A percentile compares a stretch with the other conserved stretches of the same genome.
Evolutionary conservation across 768 basidiomycete species (phyloP).

Genomic region (Suillus alpinus): DNA sequence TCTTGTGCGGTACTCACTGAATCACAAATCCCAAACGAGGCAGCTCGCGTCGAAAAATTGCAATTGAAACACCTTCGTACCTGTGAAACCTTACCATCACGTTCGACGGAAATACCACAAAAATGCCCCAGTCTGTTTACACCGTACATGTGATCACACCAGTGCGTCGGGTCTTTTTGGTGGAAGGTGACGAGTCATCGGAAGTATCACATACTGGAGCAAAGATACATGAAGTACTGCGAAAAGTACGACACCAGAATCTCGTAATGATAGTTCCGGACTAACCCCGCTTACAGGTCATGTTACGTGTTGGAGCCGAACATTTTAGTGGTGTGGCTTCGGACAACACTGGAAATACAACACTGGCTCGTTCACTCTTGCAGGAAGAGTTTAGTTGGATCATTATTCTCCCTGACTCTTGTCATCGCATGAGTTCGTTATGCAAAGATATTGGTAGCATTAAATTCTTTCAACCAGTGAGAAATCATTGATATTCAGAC

Average conservation of each 20-base stretch:
- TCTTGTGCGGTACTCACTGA: background rate
- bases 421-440: constrained; percentile 15
- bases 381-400: constrained; percentile 10
- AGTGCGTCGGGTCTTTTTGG: constrained; percentile 8
- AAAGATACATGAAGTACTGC: constrained; percentile 13
- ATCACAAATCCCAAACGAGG: background rate
- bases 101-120: constrained; percentile 24
- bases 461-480: background rate
- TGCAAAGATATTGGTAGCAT: constrained; percentile 13
- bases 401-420: constrained; percentile 16
- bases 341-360: constrained; percentile 24
- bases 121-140: constrained; percentile 17
- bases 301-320: constrained; percentile 11
- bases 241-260: background rate
- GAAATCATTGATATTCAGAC: background rate
- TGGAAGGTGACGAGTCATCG: constrained; percentile 20
- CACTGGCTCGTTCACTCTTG: constrained; percentile 6
- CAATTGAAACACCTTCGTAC: constrained; percentile 16
- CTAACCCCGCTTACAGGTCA: constrained; percentile 11
- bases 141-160: constrained; percentile 19
- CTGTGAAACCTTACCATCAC: constrained; percentile 17
- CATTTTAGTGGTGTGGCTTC: background rate
- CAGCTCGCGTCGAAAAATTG: background rate
- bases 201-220: constrained; percentile 19
- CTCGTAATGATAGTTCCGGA: background rate